Base-by-base conservation (phyloP, 345 rosid species). In the Eucalyptus leucophloia region DNA sequence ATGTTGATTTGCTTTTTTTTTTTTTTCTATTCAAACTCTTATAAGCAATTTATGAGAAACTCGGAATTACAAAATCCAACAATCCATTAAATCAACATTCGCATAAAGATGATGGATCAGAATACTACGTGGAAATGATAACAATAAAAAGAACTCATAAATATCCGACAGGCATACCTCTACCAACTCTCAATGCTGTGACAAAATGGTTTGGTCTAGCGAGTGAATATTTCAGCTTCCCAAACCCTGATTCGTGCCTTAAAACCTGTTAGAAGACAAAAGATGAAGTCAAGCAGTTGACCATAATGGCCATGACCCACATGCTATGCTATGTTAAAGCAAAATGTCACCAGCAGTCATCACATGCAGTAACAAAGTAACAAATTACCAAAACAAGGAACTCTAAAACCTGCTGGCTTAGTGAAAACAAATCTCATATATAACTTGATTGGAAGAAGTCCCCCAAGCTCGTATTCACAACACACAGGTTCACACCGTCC, bases 221-320 rank as follows among this genome's bases (percentile, higher is more conserved):
- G n/a, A 95, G 89, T 87, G 92, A 92, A 90, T 89, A 91, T 89
- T 88, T 93, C 44, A 92, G 90, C n/a, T 91, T 92, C 67, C 90
- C 91, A 88, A 92, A 89, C 89, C 94, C 95, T 28, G 91, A 92
- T 87, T 91, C 95, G 88, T 93, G 93, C 86, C 92, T 92, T 77
- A 96, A 89, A 90, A 91, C 96, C 99, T 96, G 93, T 77, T 47
- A 62, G 58, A 65, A 86, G 86, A 82, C 87, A 32, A 28, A 45
- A 47, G 18, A 88, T 8, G 4, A 54, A 89, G 58, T 44, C 42
- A 72, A 72, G 45, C 26, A 37, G 2, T 40, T 77, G 83, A 77
- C 45, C 83, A 40, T 40, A 21, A 77, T 40, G 47, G 83, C 47
- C 47, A 77, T 40, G 47, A 77, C 83, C 83, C 83, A 77, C 45